Percentiles rank a stretch among this genome's conserved stretches.
Evolutionary conservation across 2,329 filamentous ascomycete species (phyloP).

Genomic region (Colletotrichum eremochloae): DNA sequence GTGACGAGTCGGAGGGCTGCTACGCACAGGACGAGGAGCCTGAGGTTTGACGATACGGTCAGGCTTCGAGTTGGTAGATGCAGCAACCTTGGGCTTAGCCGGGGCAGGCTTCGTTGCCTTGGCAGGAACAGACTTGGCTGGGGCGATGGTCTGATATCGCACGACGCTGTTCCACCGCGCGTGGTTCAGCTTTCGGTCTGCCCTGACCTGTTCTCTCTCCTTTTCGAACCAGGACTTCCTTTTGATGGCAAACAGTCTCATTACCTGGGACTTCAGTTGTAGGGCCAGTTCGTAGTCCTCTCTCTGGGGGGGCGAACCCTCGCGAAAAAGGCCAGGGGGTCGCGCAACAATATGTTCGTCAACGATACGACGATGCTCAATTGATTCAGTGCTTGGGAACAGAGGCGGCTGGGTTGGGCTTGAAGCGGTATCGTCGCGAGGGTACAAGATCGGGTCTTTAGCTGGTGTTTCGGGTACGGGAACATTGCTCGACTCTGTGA

Average conservation of each 20-base stretch:
- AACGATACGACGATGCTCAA: constrained; percentile 61
- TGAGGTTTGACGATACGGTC: constrained; percentile 55
- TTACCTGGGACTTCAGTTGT: constrained; percentile 66
- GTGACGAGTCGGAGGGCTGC: constrained; percentile 45
- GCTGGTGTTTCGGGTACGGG: constrained; percentile 49
- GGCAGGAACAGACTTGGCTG: constrained; percentile 54
- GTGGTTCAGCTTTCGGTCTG: constrained; percentile 58
- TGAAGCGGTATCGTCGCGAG: constrained; percentile 57
- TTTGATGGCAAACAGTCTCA: constrained; percentile 59
- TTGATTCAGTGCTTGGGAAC: constrained; percentile 59
- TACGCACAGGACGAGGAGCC: constrained; percentile 54
- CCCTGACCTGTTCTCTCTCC: constrained; percentile 64
- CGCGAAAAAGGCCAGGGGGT: constrained; percentile 57
- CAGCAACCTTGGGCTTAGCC: constrained; percentile 13
- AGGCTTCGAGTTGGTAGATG: constrained; percentile 46
- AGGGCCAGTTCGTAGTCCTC: constrained; percentile 68
- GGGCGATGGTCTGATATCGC: constrained; percentile 57
- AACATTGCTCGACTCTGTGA: constrained; percentile 56
- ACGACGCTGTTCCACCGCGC: constrained; percentile 49
- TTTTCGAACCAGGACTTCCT: constrained; percentile 62
- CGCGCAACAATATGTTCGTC: constrained; percentile 64
- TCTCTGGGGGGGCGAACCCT: constrained; percentile 60
- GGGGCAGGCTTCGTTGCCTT: constrained; percentile 43
- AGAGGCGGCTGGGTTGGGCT: constrained; percentile 63
- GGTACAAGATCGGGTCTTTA: constrained; percentile 72